Base-by-base conservation (phyloP, 345 rosid species). In the Gossypium rotundifolium region DNA sequence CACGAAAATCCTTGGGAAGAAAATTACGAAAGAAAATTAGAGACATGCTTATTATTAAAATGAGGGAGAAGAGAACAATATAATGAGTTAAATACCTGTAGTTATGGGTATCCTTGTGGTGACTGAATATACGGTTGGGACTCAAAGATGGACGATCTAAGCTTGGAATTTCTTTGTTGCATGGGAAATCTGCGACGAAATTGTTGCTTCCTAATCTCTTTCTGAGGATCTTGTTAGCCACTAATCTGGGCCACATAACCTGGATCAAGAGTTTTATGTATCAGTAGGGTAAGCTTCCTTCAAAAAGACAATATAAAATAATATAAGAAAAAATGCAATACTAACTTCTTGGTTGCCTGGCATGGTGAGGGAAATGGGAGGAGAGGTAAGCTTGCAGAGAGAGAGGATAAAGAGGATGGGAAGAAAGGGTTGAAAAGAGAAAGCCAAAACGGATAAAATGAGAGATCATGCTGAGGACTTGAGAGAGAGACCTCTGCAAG, bases 201-300 rank as follows among this genome's bases (percentile, higher is more conserved):
- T 84, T 90, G 81, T 77, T 88, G 90, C 90, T 86, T n/a, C 96
- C 91, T 53, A 85, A 65, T 65, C 86, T 77, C 74, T 81, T 89
- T 77, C 83, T 78, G 38, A 93, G 81, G 82, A 88, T 45, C 84
- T 91, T 93, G 80, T 79, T 91, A 25, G 87, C 93, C 40, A 91
- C 87, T 75, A 91, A 81, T 85, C 85, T 87, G 38, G 91, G 94
- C 97, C 92, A 89, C 91, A 88, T 89, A 74, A 91, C 85, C 90
- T 88, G 58, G 5, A 81, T 18, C 61, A 65, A 38, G 40, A 22
- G 64, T 48, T n/a, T 9, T 38, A 64, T 4, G 42, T 40, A 25
- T 25, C 33, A 11, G 29, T 3, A 57, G 3, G 14, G 40, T 33
- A 33, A 33, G 40, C 40, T 33, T 33, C 40, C 40, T 33, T 33